phyloP scores from a whole-genome alignment of 176 grass and related monocot genomes.

The Carex myosuroides region DNA sequence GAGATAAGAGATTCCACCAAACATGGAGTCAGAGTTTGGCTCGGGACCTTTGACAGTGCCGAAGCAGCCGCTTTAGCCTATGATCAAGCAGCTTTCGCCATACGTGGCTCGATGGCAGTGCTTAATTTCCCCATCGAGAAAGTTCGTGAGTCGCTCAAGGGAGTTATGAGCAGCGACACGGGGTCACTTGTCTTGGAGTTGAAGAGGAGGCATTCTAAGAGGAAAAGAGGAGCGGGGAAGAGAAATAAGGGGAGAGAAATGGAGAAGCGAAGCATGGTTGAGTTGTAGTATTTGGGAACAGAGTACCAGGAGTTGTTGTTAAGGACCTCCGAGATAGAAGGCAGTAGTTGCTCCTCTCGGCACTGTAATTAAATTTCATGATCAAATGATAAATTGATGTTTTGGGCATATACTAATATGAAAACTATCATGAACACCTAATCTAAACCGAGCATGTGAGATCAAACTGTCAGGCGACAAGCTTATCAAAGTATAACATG shows the following conservation, averaged over 20 bases:
- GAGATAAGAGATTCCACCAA: slow-evolving; percentile 74
- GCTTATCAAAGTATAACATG: no score
- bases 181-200: slow-evolving; percentile 26
- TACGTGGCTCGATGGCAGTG: slow-evolving; percentile 51
- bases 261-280: slow-evolving; percentile 28
- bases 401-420: no score
- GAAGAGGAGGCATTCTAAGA: slow-evolving; percentile 27
- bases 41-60: slow-evolving; percentile 74
- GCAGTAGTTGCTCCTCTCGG: neutral
- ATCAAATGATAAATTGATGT: no score
- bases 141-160: slow-evolving; percentile 25
- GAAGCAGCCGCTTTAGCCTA: slow-evolving; percentile 74
- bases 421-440: no score
- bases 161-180: slow-evolving; percentile 11
- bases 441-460: no score
- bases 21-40: slow-evolving; percentile 55
- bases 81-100: slow-evolving; percentile 64
- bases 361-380: slow-evolving; percentile 12
- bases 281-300: slow-evolving; percentile 60
- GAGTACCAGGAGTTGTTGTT: slow-evolving; percentile 47
- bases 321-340: slow-evolving; percentile 27
- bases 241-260: slow-evolving; percentile 10
- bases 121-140: slow-evolving; percentile 61
- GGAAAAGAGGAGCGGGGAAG: neutral
- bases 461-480: no score